Percentiles rank a stretch among this genome's conserved stretches.
Conservation (phyloP, 768 basidiomycete species). For the Naganishia vaughanmartiniae region DNA sequence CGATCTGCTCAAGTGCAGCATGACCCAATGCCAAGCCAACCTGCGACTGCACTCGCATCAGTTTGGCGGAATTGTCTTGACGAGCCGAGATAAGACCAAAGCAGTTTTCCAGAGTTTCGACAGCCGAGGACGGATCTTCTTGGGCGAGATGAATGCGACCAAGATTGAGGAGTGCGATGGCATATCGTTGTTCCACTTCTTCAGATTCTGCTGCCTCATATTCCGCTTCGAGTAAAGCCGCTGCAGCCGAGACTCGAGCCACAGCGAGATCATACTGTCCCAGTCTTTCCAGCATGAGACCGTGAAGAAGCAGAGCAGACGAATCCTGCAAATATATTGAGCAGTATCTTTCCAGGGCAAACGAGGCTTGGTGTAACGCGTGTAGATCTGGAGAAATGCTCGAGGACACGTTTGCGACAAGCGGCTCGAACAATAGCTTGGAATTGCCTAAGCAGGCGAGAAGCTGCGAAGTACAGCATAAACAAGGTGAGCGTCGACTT, state of each 20-base stretch:
- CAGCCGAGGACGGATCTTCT: conserved; percentile 61
- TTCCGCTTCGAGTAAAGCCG: conserved; percentile 70
- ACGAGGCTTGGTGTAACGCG: conserved; percentile 71
- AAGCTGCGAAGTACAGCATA: conserved; percentile 51
- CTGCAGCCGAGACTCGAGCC: conserved; percentile 62
- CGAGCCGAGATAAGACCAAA: conserved; percentile 65
- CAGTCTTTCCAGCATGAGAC: conserved; percentile 78
- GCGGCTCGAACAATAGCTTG: conserved; percentile 59
- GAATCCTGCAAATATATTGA: conserved; percentile 67
- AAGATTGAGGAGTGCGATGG: conserved; percentile 74
- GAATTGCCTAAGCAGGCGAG: conserved; percentile 69
- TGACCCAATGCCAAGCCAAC: conserved; percentile 70
- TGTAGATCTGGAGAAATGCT: conserved; percentile 45
- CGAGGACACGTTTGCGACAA: conserved; percentile 15
- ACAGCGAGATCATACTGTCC: conserved; percentile 66
- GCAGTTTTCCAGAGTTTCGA: conserved; percentile 69
- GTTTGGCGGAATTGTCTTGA: conserved; percentile 50
- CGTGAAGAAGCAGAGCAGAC: conserved; percentile 75
- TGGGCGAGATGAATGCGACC: conserved; percentile 71
- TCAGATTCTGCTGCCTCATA: conserved; percentile 87
- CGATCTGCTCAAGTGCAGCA: conserved; percentile 64
- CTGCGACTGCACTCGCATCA: conserved; percentile 46
- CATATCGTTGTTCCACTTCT: conserved; percentile 71
- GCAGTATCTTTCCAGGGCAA: conserved; percentile 73
- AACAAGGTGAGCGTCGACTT: background rate